Conservation (phyloP, 2,329 filamentous ascomycete genomes). For the Hyphodiscus sp. region DNA sequence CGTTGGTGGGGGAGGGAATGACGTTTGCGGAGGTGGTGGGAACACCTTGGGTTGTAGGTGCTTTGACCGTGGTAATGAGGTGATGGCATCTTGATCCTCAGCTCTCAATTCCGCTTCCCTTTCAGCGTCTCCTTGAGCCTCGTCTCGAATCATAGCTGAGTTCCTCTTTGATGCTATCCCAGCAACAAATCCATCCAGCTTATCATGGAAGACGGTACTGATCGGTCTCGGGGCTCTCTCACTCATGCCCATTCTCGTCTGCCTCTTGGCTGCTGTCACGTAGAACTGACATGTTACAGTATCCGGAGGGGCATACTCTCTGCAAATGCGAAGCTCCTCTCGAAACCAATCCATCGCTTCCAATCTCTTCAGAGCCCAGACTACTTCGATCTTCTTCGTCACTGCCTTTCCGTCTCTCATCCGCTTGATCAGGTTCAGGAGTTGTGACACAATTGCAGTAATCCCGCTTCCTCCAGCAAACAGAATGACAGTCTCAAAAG, state of each 20-base stretch:
- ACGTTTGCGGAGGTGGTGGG: slow-evolving; percentile 22
- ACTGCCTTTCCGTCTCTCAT: slow-evolving; percentile 94
- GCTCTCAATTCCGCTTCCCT: slow-evolving; percentile 71
- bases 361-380: slow-evolving; percentile 88
- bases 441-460: slow-evolving; percentile 84
- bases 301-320: slow-evolving; percentile 81
- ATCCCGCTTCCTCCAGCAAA: slow-evolving; percentile 94
- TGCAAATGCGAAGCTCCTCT: slow-evolving; percentile 86
- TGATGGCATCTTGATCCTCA: slow-evolving; percentile 80
- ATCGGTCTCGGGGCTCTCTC: slow-evolving; percentile 55
- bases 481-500: slow-evolving; percentile 88
- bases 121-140: slow-evolving; percentile 73
- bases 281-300: slow-evolving; percentile 92
- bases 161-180: slow-evolving; percentile 82
- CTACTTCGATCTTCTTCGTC: slow-evolving; percentile 80
- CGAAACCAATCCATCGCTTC: slow-evolving; percentile 98
- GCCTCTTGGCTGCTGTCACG: slow-evolving; percentile 67
- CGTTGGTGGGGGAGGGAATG: slow-evolving; percentile 27
- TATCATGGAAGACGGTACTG: slow-evolving; percentile 74
- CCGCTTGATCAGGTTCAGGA: slow-evolving; percentile 89
- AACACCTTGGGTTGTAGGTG: slow-evolving; percentile 50
- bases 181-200: slow-evolving; percentile 80
- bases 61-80: slow-evolving; percentile 66
- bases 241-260: slow-evolving; percentile 20
- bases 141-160: slow-evolving; percentile 74